phyloP scores from a whole-genome alignment of 495 filamentous ascomycete species.

The Penicillium flavigenum region DNA sequence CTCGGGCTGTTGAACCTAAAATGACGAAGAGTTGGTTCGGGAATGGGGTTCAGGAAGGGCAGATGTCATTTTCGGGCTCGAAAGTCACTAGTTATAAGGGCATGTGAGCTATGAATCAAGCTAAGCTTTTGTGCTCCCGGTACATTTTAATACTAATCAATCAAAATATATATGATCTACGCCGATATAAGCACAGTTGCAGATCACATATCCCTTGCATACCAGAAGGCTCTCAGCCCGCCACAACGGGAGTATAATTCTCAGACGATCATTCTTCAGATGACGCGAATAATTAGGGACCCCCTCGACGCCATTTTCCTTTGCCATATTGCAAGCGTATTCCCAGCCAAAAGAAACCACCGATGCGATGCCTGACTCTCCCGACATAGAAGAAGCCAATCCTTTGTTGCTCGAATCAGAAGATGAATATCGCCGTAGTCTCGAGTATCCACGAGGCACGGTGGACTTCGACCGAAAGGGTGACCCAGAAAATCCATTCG shows the following conservation, averaged over 20 bases:
- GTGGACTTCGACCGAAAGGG: conserved; percentile 2
- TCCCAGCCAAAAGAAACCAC: neutral
- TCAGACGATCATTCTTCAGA: neutral
- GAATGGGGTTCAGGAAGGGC: too few species aligned
- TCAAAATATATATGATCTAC: too few species aligned
- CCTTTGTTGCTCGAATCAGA: neutral
- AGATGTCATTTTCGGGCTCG: too few species aligned
- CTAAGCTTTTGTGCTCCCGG: too few species aligned
- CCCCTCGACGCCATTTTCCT: neutral
- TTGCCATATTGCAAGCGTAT: neutral
- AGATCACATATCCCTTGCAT: neutral
- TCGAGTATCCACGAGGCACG: neutral
- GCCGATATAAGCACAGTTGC: too few species aligned
- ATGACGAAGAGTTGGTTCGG: too few species aligned
- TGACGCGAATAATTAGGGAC: neutral
- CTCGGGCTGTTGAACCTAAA: too few species aligned
- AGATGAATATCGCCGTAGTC: neutral
- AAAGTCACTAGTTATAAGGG: too few species aligned
- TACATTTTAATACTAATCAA: too few species aligned
- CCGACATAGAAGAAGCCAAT: neutral
- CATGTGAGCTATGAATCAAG: too few species aligned
- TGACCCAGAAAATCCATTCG: conserved; percentile 1
- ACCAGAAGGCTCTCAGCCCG: neutral
- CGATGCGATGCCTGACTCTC: neutral
- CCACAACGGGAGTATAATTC: neutral